Base-by-base conservation (phyloP, 768 basidiomycete genomes). In the Mycena belliarum region DNA sequence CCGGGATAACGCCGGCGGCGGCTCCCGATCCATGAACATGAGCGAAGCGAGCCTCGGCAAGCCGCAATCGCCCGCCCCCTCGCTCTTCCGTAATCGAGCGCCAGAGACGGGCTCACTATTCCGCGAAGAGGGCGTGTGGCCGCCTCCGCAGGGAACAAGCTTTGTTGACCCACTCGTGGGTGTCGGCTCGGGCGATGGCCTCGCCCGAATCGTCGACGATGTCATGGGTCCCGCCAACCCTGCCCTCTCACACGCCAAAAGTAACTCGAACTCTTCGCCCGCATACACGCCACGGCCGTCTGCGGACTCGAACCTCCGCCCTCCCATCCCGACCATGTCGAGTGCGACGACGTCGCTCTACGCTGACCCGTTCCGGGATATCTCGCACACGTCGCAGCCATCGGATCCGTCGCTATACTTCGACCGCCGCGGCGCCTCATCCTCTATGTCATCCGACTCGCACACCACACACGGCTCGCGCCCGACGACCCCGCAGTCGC, bases 21-120 rank as follows among this genome's bases (percentile, higher is more conserved):
- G 26, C 25, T 61, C 50, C n/a, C 41, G 42, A 42, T 52, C 47
- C 37, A 45, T 40, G 37, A 42, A 24, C 55, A 45, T 18, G 60
- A 64, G 38, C 40, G 14, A 33, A 37, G 20, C 12, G 8, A 47
- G 50, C 41, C 59, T 66, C 2, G 68, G 65, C 24, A 63, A 65
- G 4, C 59, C 64, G 1, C 61, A 57, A 1, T 73, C 76, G 0
- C 69, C 74, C n/a, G 62, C 75, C 0, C 75, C 73, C 0, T 72
- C 76, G 8, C 64, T 78, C 25, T 68, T 77, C 42, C 74, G 74
- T 28, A 68, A 76, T 3, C 69, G 76, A 7, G 72, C 79, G n/a
- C n/a, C n/a, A 2, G 79, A 80, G 35, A 67, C 74, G 2, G 79
- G 79, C 1, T 81, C 80, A 0, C 71, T 79, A 33, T 82, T 82